Evolutionary conservation across 2,329 filamentous ascomycete species (phyloP), one percentile per base, ranked within the genome.

Genomic region (Pseudogymnoascus sp.): DNA sequence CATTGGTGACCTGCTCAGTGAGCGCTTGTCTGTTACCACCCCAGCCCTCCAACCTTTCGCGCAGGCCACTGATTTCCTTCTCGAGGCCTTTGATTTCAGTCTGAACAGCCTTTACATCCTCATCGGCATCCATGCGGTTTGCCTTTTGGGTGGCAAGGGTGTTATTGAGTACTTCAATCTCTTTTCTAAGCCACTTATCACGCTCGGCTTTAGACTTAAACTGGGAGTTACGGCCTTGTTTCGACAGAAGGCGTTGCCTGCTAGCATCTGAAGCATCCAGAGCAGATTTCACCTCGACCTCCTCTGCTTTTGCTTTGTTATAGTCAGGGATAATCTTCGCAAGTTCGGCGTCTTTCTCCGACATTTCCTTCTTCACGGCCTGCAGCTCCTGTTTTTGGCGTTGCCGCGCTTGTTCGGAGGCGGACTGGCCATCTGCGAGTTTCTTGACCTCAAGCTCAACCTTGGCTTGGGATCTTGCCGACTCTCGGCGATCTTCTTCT

Each of bases 151-250:
- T 88, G 37, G 87, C 88, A 31, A 96, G 80, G 4, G 89, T 89
- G 37, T 85, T 79, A 68, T 91, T 89, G 62, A 93, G 84, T 37
- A 96, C 89, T 50, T 89, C 82, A 63, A 97, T 90, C 75, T 97
- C 89, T 66, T 85, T 83, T 65, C 85, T 86, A 60, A 99, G 79
- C 81, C 86, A 97, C 37, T 85, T 84, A 74, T 99, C 93, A 46
- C 96, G 88, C 73, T 97, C 91, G 7, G 85, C 84, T 78, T 96
- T 96, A 74, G 86, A 96, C 72, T 84, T 89, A 75, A 96, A 99
- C 66, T 91, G 89, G 16, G 89, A 89, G 68, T 89, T 92, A 53
- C 93, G 88, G 46, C 89, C 91, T 76, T 99, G 93, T 75, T 99
- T 99, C 60, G 90, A 90, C 72, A 96, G 91, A 6, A 99, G 83